These are phyloP conservation scores for Kurtzmaniella fragi DNA, from an alignment of 805 yeast species.

Conservation along the genomic window DNA sequence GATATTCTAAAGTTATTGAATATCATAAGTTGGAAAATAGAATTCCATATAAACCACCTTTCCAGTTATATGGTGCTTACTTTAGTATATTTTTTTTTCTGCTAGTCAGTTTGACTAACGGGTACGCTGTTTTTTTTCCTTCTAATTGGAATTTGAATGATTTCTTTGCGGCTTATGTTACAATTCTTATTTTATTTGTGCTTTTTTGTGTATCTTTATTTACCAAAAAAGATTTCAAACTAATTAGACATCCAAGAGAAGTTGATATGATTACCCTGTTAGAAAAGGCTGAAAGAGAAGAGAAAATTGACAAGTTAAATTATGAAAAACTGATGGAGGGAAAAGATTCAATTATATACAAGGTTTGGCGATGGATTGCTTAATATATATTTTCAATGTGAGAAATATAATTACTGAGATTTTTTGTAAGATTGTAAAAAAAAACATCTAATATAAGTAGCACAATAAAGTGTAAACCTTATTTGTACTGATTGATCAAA, in stretches of 20 bases:
- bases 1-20: conserved; percentile 55
- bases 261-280: conserved; percentile 2
- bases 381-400: too few species aligned
- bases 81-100: conserved; percentile 40
- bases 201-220: neutral
- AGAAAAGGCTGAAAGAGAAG: conserved; percentile 4
- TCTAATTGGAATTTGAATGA: conserved; percentile 1
- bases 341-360: neutral
- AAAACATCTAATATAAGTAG: too few species aligned
- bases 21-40: conserved; percentile 45
- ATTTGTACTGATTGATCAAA: too few species aligned
- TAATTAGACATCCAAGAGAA: conserved; percentile 3
- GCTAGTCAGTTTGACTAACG: conserved; percentile 55
- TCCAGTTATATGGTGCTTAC: conserved; percentile 48
- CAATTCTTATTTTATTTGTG: conserved; percentile 2
- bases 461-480: too few species aligned
- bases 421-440: too few species aligned
- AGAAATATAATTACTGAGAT: too few species aligned
- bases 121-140: conserved; percentile 17
- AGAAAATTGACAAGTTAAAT: conserved; percentile 1
- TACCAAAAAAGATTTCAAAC: conserved; percentile 1
- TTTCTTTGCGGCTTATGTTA: conserved; percentile 4
- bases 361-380: neutral
- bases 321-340: neutral
- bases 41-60: conserved; percentile 46